Conservation (phyloP, 2,329 filamentous ascomycete genomes). For the Fusarium tuaranense region DNA sequence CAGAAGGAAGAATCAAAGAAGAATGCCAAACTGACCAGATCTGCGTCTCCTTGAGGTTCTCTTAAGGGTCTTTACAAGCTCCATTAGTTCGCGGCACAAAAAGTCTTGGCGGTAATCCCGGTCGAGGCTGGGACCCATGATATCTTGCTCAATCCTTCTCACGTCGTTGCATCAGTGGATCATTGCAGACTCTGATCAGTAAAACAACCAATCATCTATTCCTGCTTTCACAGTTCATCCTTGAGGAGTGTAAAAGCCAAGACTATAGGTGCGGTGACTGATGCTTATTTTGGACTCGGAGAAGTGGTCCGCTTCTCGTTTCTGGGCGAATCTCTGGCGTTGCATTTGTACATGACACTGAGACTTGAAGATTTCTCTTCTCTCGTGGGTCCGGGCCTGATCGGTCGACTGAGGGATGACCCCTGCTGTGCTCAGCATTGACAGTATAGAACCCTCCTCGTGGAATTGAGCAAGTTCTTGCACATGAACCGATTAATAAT, state of each 20-base stretch:
- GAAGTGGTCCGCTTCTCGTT: background rate
- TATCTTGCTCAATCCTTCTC: constrained; percentile 16
- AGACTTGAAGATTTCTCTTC: background rate
- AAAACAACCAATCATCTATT: background rate
- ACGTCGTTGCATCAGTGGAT: background rate
- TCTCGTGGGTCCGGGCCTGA: background rate
- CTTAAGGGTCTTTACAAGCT: background rate
- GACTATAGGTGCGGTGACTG: background rate
- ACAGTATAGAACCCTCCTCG: background rate
- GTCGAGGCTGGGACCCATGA: background rate
- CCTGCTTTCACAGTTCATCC: background rate
- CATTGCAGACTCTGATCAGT: background rate
- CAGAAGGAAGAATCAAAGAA: background rate
- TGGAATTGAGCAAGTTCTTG: background rate
- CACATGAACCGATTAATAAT: background rate
- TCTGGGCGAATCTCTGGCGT: background rate
- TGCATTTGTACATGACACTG: background rate
- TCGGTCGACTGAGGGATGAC: background rate
- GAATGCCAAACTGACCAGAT: background rate
- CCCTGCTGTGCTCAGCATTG: background rate
- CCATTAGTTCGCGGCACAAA: background rate
- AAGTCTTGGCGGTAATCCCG: background rate
- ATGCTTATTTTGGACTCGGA: background rate
- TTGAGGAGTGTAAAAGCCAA: background rate
- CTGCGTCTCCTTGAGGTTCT: background rate